Evolutionary conservation across 2,329 filamentous ascomycete genomes (phyloP).

Genomic region (Pseudogymnoascus sp.): DNA sequence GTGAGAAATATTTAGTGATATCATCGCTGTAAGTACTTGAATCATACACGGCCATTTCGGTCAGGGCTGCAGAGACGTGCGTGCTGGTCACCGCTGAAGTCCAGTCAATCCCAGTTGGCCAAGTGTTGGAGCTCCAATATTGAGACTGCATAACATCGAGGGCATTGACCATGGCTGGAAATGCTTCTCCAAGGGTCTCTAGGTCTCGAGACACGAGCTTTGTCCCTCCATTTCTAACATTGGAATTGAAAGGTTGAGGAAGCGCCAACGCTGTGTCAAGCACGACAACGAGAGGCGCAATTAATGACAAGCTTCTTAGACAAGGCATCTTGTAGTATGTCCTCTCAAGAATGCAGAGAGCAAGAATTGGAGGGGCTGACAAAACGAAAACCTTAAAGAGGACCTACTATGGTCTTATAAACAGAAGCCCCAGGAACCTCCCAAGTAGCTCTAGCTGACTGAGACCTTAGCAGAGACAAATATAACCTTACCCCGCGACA

Average conservation of each 20-base stretch:
- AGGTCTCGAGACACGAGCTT: conserved; percentile 9
- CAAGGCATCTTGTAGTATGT: not conserved
- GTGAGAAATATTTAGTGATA: conserved; percentile 75
- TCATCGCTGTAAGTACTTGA: conserved; percentile 55
- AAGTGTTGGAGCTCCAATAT: conserved; percentile 76
- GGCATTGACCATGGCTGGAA: conserved; percentile 42
- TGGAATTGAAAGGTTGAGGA: not conserved
- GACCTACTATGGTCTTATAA: not conserved
- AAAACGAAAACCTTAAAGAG: not conserved
- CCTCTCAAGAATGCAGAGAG: not conserved
- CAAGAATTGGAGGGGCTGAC: not conserved
- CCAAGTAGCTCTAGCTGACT: not conserved
- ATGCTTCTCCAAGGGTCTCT: conserved; percentile 14
- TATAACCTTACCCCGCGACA: not conserved
- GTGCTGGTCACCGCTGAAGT: conserved; percentile 80
- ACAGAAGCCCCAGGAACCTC: not conserved
- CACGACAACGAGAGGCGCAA: not conserved
- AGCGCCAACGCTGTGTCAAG: not conserved
- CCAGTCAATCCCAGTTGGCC: conserved; percentile 88
- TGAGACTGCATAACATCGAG: conserved; percentile 68
- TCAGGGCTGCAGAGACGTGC: conserved; percentile 65
- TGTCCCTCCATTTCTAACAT: not conserved
- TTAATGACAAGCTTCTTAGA: not conserved
- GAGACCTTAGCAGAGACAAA: not conserved
- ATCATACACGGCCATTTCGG: conserved; percentile 12